phyloP scores from a whole-genome alignment of 352 stramenopile species.

The Pythium insidiosum region DNA sequence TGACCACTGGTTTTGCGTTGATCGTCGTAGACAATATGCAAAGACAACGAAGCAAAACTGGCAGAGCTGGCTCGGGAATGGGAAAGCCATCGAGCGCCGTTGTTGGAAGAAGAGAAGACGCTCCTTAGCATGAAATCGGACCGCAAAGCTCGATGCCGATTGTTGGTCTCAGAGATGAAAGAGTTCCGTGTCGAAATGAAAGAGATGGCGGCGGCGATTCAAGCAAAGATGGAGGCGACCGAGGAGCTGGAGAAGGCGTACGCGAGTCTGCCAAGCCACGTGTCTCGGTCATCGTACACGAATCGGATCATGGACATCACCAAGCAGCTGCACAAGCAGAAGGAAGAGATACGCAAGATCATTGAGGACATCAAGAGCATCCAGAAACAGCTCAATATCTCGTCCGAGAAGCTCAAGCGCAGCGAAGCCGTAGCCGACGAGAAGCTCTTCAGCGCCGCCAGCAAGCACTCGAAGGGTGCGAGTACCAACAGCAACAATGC shows the following conservation, averaged over 20 bases:
- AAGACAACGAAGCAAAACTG: constrained; percentile 40
- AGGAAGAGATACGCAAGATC: constrained; percentile 78
- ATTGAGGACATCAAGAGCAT: constrained; percentile 67
- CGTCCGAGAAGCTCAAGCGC: constrained; percentile 73
- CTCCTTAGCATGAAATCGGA: constrained; percentile 35
- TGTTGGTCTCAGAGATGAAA: constrained; percentile 67
- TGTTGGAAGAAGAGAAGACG: constrained; percentile 40
- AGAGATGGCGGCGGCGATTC: constrained; percentile 44
- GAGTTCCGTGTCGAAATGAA: constrained; percentile 53
- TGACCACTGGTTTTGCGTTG: background rate
- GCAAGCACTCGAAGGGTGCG: constrained; percentile 12
- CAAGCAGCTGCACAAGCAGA: constrained; percentile 86
- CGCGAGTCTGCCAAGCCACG: constrained; percentile 31
- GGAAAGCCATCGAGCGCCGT: constrained; percentile 29
- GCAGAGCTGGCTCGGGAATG: constrained; percentile 39
- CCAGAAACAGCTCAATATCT: constrained; percentile 75
- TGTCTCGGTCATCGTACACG: constrained; percentile 80
- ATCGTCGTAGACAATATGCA: constrained; percentile 33
- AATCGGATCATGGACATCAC: constrained; percentile 89
- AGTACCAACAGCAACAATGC: constrained; percentile 13
- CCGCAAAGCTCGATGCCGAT: constrained; percentile 40
- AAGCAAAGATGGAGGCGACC: constrained; percentile 62
- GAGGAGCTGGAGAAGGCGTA: constrained; percentile 47
- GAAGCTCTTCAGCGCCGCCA: constrained; percentile 64
- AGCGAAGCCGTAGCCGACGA: constrained; percentile 79